Conservation (phyloP, 1,139 yeast genomes). For the Geotrichum fermentans region DNA sequence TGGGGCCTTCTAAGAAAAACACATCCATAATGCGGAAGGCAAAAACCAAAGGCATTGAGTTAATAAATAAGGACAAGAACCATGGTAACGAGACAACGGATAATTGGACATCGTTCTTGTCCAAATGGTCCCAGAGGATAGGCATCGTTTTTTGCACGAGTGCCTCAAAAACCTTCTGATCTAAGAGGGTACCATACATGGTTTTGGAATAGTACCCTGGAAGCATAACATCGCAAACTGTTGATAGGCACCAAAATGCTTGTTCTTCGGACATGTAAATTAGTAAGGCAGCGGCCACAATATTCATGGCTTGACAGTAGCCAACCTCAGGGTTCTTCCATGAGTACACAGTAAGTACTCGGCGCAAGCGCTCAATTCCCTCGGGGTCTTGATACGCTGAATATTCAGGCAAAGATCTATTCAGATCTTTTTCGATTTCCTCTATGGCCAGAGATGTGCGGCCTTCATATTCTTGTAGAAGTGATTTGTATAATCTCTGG, state of each 20-base stretch:
- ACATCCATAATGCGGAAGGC: slow-evolving; percentile 91
- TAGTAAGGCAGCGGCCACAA: slow-evolving; percentile 87
- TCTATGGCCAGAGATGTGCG: slow-evolving; percentile 79
- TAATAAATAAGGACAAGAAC: slow-evolving; percentile 86
- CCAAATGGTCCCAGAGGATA: slow-evolving; percentile 75
- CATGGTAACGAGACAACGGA: slow-evolving; percentile 94
- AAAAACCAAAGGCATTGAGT: slow-evolving; percentile 89
- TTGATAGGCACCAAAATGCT: slow-evolving; percentile 87
- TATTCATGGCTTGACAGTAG: slow-evolving; percentile 98
- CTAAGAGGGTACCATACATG: slow-evolving; percentile 94
- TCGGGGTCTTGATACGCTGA: slow-evolving; percentile 84
- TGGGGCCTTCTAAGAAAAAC: slow-evolving; percentile 85
- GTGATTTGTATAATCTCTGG: slow-evolving; percentile 52
- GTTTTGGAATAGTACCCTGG: slow-evolving; percentile 97
- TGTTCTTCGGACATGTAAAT: slow-evolving; percentile 96
- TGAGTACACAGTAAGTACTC: slow-evolving; percentile 88
- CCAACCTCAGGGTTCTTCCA: slow-evolving; percentile 98
- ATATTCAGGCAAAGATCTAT: slow-evolving; percentile 91
- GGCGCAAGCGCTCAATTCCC: slow-evolving; percentile 77
- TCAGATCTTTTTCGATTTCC: slow-evolving; percentile 93
- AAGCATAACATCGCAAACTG: slow-evolving; percentile 76
- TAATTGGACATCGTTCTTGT: slow-evolving; percentile 77
- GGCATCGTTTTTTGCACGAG: slow-evolving; percentile 90
- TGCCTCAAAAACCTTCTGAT: slow-evolving; percentile 89
- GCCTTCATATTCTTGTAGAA: slow-evolving; percentile 58